Conservation (phyloP, 768 basidiomycete genomes). For the Cystobasidium onofrii region DNA sequence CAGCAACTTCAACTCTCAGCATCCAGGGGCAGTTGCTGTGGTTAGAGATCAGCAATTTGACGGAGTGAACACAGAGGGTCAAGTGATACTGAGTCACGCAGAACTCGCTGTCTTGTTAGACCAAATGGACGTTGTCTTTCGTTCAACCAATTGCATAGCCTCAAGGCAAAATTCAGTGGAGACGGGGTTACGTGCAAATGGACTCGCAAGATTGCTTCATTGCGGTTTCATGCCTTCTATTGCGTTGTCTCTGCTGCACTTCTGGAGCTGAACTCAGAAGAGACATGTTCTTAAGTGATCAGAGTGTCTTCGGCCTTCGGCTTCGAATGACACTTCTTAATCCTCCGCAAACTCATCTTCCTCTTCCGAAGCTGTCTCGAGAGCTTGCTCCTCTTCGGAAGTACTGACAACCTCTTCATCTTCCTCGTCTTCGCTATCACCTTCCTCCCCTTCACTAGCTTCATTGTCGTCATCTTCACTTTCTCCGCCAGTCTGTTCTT, state of each 20-base stretch:
- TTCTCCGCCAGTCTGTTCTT: background rate
- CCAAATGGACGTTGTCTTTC: background rate
- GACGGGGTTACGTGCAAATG: too few species aligned
- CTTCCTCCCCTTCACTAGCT: background rate
- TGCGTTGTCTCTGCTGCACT: background rate
- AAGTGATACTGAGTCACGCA: background rate
- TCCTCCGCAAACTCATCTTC: constrained; percentile 20
- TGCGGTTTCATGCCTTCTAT: too few species aligned
- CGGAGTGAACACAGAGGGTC: background rate
- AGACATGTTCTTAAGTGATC: too few species aligned
- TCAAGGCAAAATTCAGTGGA: background rate
- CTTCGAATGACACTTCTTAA: background rate
- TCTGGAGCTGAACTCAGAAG: background rate
- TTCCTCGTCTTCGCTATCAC: background rate
- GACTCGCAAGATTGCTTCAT: too few species aligned
- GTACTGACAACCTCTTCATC: constrained; percentile 16
- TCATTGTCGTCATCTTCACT: background rate
- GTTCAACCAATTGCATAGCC: background rate
- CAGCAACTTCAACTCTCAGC: background rate
- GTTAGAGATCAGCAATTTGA: background rate
- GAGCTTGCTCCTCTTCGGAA: constrained; percentile 26
- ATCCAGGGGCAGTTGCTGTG: background rate
- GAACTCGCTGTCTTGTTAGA: background rate
- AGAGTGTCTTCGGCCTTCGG: too few species aligned
- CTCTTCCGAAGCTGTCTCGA: background rate